These are phyloP conservation scores for Paxillus ammoniavirescens DNA, from an alignment of 768 basidiomycete species.

Conservation along the genomic window DNA sequence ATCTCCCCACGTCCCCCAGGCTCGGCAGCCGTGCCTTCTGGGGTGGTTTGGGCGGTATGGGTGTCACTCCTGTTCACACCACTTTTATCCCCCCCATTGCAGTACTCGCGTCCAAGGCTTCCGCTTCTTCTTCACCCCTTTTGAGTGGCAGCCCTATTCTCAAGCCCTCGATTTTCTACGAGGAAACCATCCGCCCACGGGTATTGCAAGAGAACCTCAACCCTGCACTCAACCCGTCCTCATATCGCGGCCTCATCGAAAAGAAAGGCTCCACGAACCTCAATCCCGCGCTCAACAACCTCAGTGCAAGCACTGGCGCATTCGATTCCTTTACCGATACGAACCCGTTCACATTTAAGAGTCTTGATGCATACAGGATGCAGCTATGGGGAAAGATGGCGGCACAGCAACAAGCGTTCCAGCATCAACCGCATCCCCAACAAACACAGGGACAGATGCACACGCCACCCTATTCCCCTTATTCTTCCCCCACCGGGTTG, in stretches of 20 bases:
- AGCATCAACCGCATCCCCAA: conserved; percentile 34
- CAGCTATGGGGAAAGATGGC: conserved; percentile 93
- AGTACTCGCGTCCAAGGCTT: conserved; percentile 27
- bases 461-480: conserved; percentile 24
- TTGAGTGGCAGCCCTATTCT: conserved; percentile 28
- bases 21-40: conserved; percentile 62
- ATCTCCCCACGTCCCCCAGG: conserved; percentile 64
- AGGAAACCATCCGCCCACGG: conserved; percentile 25
- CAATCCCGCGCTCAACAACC: conserved; percentile 28
- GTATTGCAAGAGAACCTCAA: conserved; percentile 25
- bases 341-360: conserved; percentile 87
- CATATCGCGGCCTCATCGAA: conserved; percentile 25
- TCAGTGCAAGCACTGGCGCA: conserved; percentile 24
- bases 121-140: conserved; percentile 5
- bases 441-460: conserved; percentile 2
- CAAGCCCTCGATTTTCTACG: conserved; percentile 30
- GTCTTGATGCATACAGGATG: conserved; percentile 84
- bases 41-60: conserved; percentile 72
- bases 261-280: conserved; percentile 31
- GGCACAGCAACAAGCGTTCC: conserved; percentile 53
- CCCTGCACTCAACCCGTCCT: conserved; percentile 22
- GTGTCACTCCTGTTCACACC: conserved; percentile 82
- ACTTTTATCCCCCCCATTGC: conserved; percentile 74
- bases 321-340: conserved; percentile 80
- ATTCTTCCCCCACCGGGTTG: conserved; percentile 34